These are phyloP conservation scores for Physcomitrellopsis africana DNA, from an alignment of 225 moss, liverwort and hornwort species.

Conservation along the genomic window DNA sequence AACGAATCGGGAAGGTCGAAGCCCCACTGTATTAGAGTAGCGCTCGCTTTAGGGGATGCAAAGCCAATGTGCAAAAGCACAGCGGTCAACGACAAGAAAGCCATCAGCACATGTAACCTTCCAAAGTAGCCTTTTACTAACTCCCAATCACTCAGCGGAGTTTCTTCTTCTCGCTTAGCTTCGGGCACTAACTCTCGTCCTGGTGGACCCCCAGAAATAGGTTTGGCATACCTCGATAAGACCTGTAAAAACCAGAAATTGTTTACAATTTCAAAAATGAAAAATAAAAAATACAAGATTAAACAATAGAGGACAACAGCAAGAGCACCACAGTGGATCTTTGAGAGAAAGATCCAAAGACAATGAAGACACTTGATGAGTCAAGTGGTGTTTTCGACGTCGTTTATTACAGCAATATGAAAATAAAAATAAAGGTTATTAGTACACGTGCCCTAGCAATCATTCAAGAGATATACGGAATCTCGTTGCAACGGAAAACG, in stretches of 20 bases:
- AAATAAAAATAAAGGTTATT: too few relatives aligned
- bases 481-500: too few relatives aligned
- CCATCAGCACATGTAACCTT: constrained; percentile 78
- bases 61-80: constrained; percentile 77
- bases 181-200: constrained; percentile 11
- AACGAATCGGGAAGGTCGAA: constrained; percentile 85
- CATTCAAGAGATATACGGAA: too few relatives aligned
- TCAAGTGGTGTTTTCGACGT: too few relatives aligned
- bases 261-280: not conserved
- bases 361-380: too few relatives aligned
- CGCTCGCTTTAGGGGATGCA: constrained; percentile 49
- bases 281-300: not conserved
- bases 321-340: too few relatives aligned
- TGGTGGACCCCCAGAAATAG: constrained; percentile 31
- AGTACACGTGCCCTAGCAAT: too few relatives aligned
- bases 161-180: constrained; percentile 47
- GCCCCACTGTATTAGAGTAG: constrained; percentile 66
- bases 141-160: constrained; percentile 80
- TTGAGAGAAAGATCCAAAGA: too few relatives aligned
- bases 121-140: constrained; percentile 84
- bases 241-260: constrained; percentile 36
- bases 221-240: constrained; percentile 59
- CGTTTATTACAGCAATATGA: too few relatives aligned
- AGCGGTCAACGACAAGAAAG: constrained; percentile 53
- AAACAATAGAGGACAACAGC: too few relatives aligned